A percentile compares a stretch with the other conserved stretches of the same genome.
These are phyloP conservation scores for Blastocrithidia nonstop DNA, from an alignment of 208 protist species.

Conservation along the genomic window DNA sequence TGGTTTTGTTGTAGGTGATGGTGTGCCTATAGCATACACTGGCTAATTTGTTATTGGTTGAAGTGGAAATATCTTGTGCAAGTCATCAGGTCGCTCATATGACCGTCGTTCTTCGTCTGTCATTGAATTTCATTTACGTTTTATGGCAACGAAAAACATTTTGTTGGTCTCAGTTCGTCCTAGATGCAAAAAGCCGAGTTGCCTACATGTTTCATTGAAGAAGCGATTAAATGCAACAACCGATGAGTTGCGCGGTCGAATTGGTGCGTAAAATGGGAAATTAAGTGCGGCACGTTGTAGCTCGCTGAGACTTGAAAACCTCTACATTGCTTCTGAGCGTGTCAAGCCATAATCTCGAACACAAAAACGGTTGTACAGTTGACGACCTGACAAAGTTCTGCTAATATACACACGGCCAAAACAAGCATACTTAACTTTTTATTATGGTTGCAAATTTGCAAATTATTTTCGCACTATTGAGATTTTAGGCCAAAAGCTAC, in stretches of 20 bases:
- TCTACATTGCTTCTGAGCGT: conserved; percentile 15
- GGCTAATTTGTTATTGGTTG: conserved; percentile 2
- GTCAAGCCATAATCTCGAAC: conserved; percentile 58
- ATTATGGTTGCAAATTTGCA: conserved; percentile 20
- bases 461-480: conserved; percentile 4
- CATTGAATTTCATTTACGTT: conserved; percentile 37
- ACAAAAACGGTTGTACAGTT: conserved; percentile 47
- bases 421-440: conserved; percentile 25
- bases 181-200: conserved; percentile 29
- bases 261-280: conserved; percentile 63
- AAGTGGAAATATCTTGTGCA: conserved; percentile 1
- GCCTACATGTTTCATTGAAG: conserved; percentile 31
- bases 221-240: conserved; percentile 37
- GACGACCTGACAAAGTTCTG: conserved; percentile 15
- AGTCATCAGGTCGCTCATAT: conserved; percentile 17
- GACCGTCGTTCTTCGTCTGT: conserved; percentile 22
- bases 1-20: neutral
- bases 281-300: conserved; percentile 58
- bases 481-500: conserved; percentile 11
- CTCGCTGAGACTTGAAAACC: conserved; percentile 30
- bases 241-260: conserved; percentile 10
- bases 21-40: neutral
- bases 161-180: conserved; percentile 18
- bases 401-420: conserved; percentile 18
- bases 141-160: conserved; percentile 45